Base-by-base conservation (phyloP, 2,329 filamentous ascomycete species). In the Huntiella omanensis region DNA sequence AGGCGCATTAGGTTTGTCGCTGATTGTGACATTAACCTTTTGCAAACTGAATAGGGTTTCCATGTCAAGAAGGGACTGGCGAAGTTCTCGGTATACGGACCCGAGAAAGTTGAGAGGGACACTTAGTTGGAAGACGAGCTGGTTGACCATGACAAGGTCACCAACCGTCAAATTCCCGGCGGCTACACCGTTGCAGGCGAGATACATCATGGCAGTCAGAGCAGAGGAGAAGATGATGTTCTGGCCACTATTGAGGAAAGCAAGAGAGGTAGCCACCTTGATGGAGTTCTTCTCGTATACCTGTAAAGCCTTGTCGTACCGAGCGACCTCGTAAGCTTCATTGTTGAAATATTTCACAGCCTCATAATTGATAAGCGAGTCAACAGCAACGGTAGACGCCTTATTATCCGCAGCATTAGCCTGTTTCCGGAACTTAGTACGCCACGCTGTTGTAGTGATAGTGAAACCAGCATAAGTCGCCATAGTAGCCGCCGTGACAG, bases 321-420 rank as follows among this genome's bases (percentile, higher is more conserved):
- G 76, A 32, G 74, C 72, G 38, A 94, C 84, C 64, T 98, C 91
- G 53, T 86, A 96, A 53, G 82, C 84, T 58, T 98, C 92, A 57
- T 98, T 98, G 67, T 98, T 98, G 66, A 96, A 98, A 65, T 96
- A 94, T 64, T 98, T 98, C 58, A 98, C 91, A 11, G 92, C 88
- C 62, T 98, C 91, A 57, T 95, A 98, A 65, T 98, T 98, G 68
- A 98, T 94, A 43, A 98, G 67, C 1, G 87, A 94, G 63, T 98
- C 91, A 1, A 96, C 87, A 0, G 88, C 88, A 5, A 96, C 85
- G 0, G 88, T 96, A 1, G 88, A 92, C 0, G 85, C 91, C 58
- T 79, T 84, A 62, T 96, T 98, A 55, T 98, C 92, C 0, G 91
- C 92, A 4, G 86, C 85, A 59, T 98, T 98, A 35, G 91, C 86